These are phyloP conservation scores for Nothopassalora personata DNA, from an alignment of 2,329 filamentous ascomycete species.

Conservation along the genomic window DNA sequence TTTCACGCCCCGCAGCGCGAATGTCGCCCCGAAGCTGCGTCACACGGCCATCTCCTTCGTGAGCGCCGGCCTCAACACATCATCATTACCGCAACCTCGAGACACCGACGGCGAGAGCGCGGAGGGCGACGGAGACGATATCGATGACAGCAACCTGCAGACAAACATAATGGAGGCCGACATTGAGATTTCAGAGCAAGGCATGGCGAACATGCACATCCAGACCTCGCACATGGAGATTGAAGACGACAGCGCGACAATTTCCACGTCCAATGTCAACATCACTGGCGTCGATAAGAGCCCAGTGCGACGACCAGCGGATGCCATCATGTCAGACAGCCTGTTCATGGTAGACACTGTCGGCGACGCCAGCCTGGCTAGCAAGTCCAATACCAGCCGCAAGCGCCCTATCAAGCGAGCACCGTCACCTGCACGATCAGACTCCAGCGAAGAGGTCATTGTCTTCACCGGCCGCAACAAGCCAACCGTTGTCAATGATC, in stretches of 20 bases:
- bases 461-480: conserved; percentile 55
- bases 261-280: conserved; percentile 13
- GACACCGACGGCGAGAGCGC: conserved; percentile 18
- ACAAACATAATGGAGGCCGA: conserved; percentile 31
- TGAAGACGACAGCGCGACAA: conserved; percentile 8
- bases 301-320: background rate
- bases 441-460: conserved; percentile 70
- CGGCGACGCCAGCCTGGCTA: conserved; percentile 27
- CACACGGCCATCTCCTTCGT: conserved; percentile 55
- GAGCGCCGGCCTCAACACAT: conserved; percentile 48
- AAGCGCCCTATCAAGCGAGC: conserved; percentile 31
- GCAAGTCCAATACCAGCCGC: conserved; percentile 10
- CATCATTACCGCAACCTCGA: conserved; percentile 31
- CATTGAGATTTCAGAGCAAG: conserved; percentile 26
- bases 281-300: conserved; percentile 8
- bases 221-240: conserved; percentile 18
- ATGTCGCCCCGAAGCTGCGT: conserved; percentile 45
- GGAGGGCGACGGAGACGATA: conserved; percentile 20
- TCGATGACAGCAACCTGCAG: conserved; percentile 23
- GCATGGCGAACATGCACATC: conserved; percentile 31
- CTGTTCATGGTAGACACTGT: conserved; percentile 32
- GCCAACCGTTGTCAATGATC: conserved; percentile 26
- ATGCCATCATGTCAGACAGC: conserved; percentile 4
- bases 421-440: conserved; percentile 41
- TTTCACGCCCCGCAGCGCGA: conserved; percentile 38